These are phyloP conservation scores for Polyplosphaeria fusca DNA, from an alignment of 495 filamentous ascomycete genomes.

Conservation along the genomic window DNA sequence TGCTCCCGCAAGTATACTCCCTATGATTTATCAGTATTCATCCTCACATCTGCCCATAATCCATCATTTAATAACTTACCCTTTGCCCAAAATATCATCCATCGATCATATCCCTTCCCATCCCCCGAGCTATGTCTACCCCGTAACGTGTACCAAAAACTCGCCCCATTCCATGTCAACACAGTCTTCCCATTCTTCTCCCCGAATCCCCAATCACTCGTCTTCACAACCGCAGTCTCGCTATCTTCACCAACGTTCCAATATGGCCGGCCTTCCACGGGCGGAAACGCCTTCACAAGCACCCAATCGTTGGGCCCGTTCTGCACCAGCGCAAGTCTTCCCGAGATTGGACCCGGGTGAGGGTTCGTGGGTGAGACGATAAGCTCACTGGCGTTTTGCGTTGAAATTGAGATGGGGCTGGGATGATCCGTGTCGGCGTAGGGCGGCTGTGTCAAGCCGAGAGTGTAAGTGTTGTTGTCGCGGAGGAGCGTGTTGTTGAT, in stretches of 20 bases:
- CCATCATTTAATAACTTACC: too few species aligned
- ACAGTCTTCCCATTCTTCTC: too few species aligned
- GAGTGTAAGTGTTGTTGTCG: conserved; percentile 10
- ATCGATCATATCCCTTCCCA: too few species aligned
- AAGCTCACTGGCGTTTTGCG: background rate
- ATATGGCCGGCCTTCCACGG: conserved; percentile 2
- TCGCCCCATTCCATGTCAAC: too few species aligned
- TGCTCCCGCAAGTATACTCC: too few species aligned
- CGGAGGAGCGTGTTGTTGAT: background rate
- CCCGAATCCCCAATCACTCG: background rate
- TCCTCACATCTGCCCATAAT: too few species aligned
- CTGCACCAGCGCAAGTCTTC: background rate
- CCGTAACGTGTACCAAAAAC: too few species aligned
- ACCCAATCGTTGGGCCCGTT: background rate
- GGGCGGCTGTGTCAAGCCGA: background rate
- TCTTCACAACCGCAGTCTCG: background rate
- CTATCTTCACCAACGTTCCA: background rate
- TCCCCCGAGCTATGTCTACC: too few species aligned
- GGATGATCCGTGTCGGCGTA: background rate
- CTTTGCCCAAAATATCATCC: too few species aligned
- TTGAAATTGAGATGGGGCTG: background rate
- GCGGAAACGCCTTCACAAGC: conserved; percentile 5
- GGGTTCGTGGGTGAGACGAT: conserved; percentile 10
- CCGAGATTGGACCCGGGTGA: conserved; percentile 1
- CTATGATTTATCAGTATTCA: too few species aligned